Conservation (phyloP, 1,284 basidiomycete species). For the Pseudozyma sp. region DNA sequence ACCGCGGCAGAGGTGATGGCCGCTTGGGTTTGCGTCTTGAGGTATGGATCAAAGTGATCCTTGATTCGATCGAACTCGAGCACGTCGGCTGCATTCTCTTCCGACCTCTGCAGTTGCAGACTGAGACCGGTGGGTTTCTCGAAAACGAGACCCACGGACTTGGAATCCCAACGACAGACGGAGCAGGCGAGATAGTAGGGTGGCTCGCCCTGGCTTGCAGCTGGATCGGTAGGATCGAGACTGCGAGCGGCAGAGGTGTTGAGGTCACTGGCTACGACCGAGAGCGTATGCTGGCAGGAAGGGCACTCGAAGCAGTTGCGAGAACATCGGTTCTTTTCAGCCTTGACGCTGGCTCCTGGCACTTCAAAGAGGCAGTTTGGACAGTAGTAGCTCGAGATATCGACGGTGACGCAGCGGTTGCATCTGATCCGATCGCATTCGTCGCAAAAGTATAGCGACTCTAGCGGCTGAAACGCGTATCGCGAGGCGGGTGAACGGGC, state of each 20-base stretch:
- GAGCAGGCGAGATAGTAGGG: conserved; percentile 92
- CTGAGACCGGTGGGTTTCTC: conserved; percentile 94
- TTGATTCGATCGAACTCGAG: conserved; percentile 53
- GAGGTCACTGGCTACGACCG: conserved; percentile 87
- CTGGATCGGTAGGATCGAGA: conserved; percentile 57
- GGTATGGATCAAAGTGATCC: conserved; percentile 54
- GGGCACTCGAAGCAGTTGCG: conserved; percentile 98
- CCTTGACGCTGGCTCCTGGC: conserved; percentile 91
- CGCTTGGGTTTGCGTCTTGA: conserved; percentile 44
- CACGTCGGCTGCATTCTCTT: conserved; percentile 48
- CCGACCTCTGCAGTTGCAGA: conserved; percentile 40
- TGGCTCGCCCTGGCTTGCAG: conserved; percentile 76
- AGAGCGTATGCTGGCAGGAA: conserved; percentile 85
- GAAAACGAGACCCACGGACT: conserved; percentile 87
- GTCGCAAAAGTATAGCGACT: conserved; percentile 94
- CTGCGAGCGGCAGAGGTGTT: conserved; percentile 54
- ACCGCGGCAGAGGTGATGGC: conserved; percentile 38
- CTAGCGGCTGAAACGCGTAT: conserved; percentile 75
- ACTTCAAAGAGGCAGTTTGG: conserved; percentile 99
- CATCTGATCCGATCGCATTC: conserved; percentile 96
- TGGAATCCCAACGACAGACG: conserved; percentile 94
- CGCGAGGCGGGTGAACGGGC: conserved; percentile 41
- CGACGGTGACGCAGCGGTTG: conserved; percentile 87
- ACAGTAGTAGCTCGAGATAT: conserved; percentile 96
- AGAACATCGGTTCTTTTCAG: conserved; percentile 96